Evolutionary conservation across 1,284 basidiomycete species (phyloP).

Genomic region (Ganoderma lucidum): DNA sequence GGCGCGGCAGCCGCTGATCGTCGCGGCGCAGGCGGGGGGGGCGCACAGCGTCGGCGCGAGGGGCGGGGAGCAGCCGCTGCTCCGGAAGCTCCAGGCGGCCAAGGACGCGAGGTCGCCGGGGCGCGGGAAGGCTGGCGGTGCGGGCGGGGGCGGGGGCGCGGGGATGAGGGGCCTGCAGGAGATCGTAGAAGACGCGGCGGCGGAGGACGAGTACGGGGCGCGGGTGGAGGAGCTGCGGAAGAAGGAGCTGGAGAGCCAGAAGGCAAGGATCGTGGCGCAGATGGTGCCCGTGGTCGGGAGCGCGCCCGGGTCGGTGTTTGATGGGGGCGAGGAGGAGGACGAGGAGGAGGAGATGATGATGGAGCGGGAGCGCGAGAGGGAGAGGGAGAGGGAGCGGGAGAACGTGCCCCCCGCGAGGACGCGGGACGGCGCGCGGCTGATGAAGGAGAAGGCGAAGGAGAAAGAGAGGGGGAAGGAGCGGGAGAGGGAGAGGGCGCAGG

Average conservation of each 20-base stretch:
- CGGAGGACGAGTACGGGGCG: slow-evolving; percentile 43
- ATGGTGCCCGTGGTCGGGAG: slow-evolving; percentile 79
- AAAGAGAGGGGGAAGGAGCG: slow-evolving; percentile 34
- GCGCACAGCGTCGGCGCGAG: slow-evolving; percentile 29
- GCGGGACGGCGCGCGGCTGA: slow-evolving; percentile 16
- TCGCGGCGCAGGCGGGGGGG: slow-evolving; percentile 51
- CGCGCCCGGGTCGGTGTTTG: slow-evolving; percentile 36
- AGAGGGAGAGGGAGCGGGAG: slow-evolving; percentile 19
- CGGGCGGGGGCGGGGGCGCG: not conserved
- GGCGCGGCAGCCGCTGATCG: slow-evolving; percentile 87
- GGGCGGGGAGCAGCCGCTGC: slow-evolving; percentile 58
- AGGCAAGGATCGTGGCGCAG: slow-evolving; percentile 89
- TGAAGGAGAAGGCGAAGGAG: slow-evolving; percentile 27
- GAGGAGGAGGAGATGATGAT: not conserved
- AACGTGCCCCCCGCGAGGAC: slow-evolving; percentile 26
- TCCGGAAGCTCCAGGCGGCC: slow-evolving; percentile 62
- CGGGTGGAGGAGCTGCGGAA: slow-evolving; percentile 54
- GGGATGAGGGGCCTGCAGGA: slow-evolving; percentile 49
- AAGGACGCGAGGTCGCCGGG: slow-evolving; percentile 47
- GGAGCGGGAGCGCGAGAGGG: slow-evolving; percentile 24
- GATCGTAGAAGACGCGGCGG: slow-evolving; percentile 53
- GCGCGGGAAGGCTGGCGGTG: slow-evolving; percentile 40
- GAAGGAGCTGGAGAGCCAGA: slow-evolving; percentile 85
- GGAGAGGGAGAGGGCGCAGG: slow-evolving; percentile 37
- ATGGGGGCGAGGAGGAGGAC: slow-evolving; percentile 48